Evolutionary conservation across 768 basidiomycete species (phyloP), one percentile per base, ranked within the genome.

Genomic region (Leucosporidium yakuticum): DNA sequence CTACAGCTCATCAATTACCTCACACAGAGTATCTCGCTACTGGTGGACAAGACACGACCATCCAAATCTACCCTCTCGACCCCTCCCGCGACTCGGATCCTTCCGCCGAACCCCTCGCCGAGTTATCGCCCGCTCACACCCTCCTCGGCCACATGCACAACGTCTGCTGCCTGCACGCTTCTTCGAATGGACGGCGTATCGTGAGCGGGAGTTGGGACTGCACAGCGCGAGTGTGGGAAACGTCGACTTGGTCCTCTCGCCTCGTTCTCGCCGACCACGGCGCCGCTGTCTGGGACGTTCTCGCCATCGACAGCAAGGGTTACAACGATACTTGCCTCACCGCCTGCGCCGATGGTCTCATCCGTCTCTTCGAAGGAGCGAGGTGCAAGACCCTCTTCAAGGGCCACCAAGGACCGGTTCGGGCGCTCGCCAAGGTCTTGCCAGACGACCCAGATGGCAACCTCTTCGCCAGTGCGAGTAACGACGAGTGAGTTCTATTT

Each of bases 321-420:
- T 25, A 61, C 60, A 23, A 49, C 17, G 49, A 25, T 21, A 34
- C 48, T 31, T 47, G 27, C 21, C 31, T 7, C 20, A 49, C 76
- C 90, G 95, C 86, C 55, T 94, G 91, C 34, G 96, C 96, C 55
- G 96, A 99, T 80, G 91, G 87, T 79, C 88, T 88, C 27, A 93
- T 99, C 77, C 90, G 88, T 72, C 81, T 93, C 20, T 73, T 64
- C 60, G 36, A 59, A 11, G 55, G 62, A 12, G 84, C 88, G 77
- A 62, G 62, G 9, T 70, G 71, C 12, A 89, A 90, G 11, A 84
- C 85, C 56, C 88, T 87, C 14, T 97, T 85, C 77, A 82, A 83
- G 39, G 95, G 94, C 2, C 96, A 99, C 78, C 85, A 83, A 67
- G 93, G 94, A 0, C 91, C 53, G 0, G 95, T 99, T 12, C 86